Conservation (phyloP, 805 yeast genomes). For the Saccharomycopsis oosterbeekiorum region DNA sequence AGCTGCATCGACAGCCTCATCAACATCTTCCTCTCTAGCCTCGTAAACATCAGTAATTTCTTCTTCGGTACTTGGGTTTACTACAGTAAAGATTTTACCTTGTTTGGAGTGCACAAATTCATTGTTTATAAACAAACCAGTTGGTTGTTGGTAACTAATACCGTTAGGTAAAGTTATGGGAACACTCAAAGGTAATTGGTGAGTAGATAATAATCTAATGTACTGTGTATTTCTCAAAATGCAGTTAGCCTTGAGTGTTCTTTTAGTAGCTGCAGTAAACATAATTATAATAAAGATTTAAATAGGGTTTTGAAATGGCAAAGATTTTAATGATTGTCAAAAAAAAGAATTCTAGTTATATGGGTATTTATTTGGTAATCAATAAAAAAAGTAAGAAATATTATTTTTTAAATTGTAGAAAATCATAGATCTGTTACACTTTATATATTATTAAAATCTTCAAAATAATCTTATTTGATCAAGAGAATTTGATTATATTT, state of each 20-base stretch:
- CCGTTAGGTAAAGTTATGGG: conserved; percentile 66
- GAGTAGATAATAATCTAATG: conserved; percentile 19
- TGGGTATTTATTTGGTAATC: too few relatives aligned
- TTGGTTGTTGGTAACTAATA: conserved; percentile 61
- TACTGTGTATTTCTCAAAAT: background rate
- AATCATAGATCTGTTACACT: too few relatives aligned
- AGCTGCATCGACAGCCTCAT: conserved; percentile 81
- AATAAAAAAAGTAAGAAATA: too few relatives aligned
- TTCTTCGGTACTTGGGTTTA: conserved; percentile 69
- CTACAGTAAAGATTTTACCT: conserved; percentile 49
- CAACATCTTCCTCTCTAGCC: conserved; percentile 70
- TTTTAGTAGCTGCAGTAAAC: background rate
- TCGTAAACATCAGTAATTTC: conserved; percentile 59
- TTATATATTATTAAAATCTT: too few relatives aligned
- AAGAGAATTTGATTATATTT: too few relatives aligned
- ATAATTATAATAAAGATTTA: background rate
- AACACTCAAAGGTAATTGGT: conserved; percentile 33
- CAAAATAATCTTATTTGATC: too few relatives aligned
- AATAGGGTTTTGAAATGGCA: background rate
- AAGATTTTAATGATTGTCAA: too few relatives aligned
- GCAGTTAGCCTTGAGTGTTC: background rate
- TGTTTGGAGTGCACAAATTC: conserved; percentile 56
- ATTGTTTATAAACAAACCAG: conserved; percentile 74
- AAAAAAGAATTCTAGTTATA: too few relatives aligned
- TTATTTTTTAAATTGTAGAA: too few relatives aligned